A percentile compares a stretch with the other conserved stretches of the same genome.
Evolutionary conservation across 352 stramenopile species (phyloP).

Genomic region (Pythium vanterpoolii): DNA sequence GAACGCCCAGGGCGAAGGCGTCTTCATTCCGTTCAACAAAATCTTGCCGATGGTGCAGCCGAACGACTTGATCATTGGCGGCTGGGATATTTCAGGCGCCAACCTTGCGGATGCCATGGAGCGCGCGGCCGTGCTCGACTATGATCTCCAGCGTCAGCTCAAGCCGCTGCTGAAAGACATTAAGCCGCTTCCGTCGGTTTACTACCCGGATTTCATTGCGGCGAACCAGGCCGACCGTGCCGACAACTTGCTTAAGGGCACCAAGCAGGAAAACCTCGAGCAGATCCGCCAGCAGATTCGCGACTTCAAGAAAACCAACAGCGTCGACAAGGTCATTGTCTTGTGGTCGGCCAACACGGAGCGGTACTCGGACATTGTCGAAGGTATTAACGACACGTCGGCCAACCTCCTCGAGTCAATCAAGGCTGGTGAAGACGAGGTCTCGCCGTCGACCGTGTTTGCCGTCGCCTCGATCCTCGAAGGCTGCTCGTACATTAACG

Average conservation of each 20-base stretch:
- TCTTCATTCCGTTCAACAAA: constrained; percentile 98
- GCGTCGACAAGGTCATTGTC: constrained; percentile 98
- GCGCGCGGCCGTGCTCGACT: constrained; percentile 94
- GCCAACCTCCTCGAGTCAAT: constrained; percentile 97
- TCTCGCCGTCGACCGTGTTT: constrained; percentile 97
- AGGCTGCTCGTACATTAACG: constrained; percentile 99
- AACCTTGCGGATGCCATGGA: constrained; percentile 98
- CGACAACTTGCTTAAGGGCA: constrained; percentile 96
- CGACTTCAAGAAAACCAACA: constrained; percentile 95
- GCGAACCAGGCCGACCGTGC: constrained; percentile 98
- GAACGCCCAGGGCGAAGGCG: constrained; percentile 90
- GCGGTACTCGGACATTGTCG: constrained; percentile 96
- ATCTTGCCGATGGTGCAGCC: constrained; percentile 98
- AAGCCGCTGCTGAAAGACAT: constrained; percentile 97
- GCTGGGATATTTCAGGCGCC: constrained; percentile 97
- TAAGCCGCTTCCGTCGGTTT: constrained; percentile 95
- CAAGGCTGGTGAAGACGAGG: constrained; percentile 91
- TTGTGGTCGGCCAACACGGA: constrained; percentile 99
- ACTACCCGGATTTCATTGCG: constrained; percentile 99
- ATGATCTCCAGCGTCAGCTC: constrained; percentile 96
- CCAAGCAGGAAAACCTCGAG: constrained; percentile 97
- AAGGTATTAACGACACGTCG: constrained; percentile 98
- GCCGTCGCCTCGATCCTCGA: constrained; percentile 98
- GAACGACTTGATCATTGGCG: constrained; percentile 97
- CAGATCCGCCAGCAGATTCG: constrained; percentile 92